Evolutionary conservation across 345 rosid genomes (phyloP).

Genomic region (Arabidopsis thaliana): TAIR10.1 NC_003070.9:25488001-25488500

Average conservation of each 20-base stretch:
- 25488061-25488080: too few relatives aligned
- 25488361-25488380: not conserved
- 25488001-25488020: too few relatives aligned
- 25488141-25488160: too few relatives aligned
- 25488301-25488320: slow-evolving; percentile 51
- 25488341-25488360: not conserved
- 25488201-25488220: slow-evolving; percentile 52
- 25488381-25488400: not conserved
- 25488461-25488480: slow-evolving; percentile 48
- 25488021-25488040: too few relatives aligned
- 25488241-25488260: slow-evolving; percentile 56
- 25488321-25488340: slow-evolving; percentile 25
- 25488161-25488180: slow-evolving; percentile 35
- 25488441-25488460: slow-evolving; percentile 51
- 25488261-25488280: slow-evolving; percentile 65
- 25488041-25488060: too few relatives aligned
- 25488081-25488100: too few relatives aligned
- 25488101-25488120: not conserved
- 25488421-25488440: slow-evolving; percentile 57
- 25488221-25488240: slow-evolving; percentile 52
- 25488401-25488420: not conserved
- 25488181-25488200: slow-evolving; percentile 48
- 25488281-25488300: slow-evolving; percentile 56
- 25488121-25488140: not conserved
- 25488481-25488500: slow-evolving; percentile 55